A percentile compares a stretch with the other conserved stretches of the same genome.
Evolutionary conservation across 352 stramenopile genomes (phyloP).

Genomic region (Lagenidium sp.): DNA sequence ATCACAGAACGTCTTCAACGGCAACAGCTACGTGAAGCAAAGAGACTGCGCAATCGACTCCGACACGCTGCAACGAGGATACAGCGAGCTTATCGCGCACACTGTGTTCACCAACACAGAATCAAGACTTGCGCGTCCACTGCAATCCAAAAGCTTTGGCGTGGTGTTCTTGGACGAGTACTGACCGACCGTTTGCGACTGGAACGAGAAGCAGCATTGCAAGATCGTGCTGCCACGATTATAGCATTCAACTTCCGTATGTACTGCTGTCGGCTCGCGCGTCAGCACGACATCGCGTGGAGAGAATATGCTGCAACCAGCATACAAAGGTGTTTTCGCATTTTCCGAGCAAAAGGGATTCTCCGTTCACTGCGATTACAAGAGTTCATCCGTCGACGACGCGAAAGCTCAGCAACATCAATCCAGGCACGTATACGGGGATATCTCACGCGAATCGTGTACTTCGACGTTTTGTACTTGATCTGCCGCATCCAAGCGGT

Average conservation of each 20-base stretch:
- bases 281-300: constrained; percentile 16
- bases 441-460: constrained; percentile 68
- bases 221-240: constrained; percentile 22
- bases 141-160: constrained; percentile 36
- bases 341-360: constrained; percentile 11
- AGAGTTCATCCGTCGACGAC: constrained; percentile 4
- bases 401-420: constrained; percentile 22
- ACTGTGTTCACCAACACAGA: constrained; percentile 6
- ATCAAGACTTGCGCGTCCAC: constrained; percentile 20
- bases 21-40: constrained; percentile 57
- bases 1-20: constrained; percentile 58
- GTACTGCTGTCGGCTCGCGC: constrained; percentile 18
- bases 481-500: constrained; percentile 70
- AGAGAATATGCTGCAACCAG: constrained; percentile 21
- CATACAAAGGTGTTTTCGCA: constrained; percentile 38
- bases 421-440: constrained; percentile 47
- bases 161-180: constrained; percentile 17
- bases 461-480: constrained; percentile 71
- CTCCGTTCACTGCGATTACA: constrained; percentile 6
- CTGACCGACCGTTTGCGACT: too few relatives aligned
- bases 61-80: constrained; percentile 39
- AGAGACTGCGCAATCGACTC: constrained; percentile 42
- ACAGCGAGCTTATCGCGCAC: constrained; percentile 29
- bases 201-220: constrained; percentile 1
- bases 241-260: constrained; percentile 30